Evolutionary conservation across 768 basidiomycete genomes (phyloP), one percentile per base, ranked within the genome.

Genomic region (Boletus barrowsii): DNA sequence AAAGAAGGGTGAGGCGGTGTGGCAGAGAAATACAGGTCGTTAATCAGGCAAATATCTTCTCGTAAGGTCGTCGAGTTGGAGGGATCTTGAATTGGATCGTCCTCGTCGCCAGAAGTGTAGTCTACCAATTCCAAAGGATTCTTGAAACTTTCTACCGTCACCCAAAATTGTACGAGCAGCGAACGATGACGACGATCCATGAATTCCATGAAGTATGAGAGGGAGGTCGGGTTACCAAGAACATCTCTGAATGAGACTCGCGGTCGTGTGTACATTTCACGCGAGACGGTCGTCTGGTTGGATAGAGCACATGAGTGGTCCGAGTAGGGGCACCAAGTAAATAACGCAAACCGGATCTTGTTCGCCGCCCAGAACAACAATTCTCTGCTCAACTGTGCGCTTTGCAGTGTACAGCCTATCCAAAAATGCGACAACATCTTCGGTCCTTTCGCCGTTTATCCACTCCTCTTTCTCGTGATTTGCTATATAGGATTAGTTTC

Each of bases 191-290:
- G 83, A 14, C 97, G 83, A 61, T 98, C 97, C 92, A 98, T 95
- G 63, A 92, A 97, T 74, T 99, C 97, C 87, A 98, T 94, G 73
- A 96, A 91, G 68, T 97, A 96, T 3, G 91, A 93, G 3, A 98
- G 79, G 0, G 93, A 93, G 36, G 85, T 88, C 0, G 96, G 95
- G 61, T 93, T 94, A 22, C 86, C 76, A 4, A 99, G 82, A 47
- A 98, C 80, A 49, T 93, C 88, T 37, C 90, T 82, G 5, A 96
- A 77, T 0, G 81, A 76, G 22, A 90, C 71, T 11, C 80, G 73
- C 5, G 81, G 75, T 42, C 81, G 76, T 20, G 72, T 64, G 39
- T 64, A 65, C 1, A 75, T 54, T 47, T 84, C 84, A 42, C 75
- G 70, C 55, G 73, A 68, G 26, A 72, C 61, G 44, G 75, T 75